Evolutionary conservation across 768 basidiomycete species (phyloP).

Genomic region (Coprinellus aureogranulatus): DNA sequence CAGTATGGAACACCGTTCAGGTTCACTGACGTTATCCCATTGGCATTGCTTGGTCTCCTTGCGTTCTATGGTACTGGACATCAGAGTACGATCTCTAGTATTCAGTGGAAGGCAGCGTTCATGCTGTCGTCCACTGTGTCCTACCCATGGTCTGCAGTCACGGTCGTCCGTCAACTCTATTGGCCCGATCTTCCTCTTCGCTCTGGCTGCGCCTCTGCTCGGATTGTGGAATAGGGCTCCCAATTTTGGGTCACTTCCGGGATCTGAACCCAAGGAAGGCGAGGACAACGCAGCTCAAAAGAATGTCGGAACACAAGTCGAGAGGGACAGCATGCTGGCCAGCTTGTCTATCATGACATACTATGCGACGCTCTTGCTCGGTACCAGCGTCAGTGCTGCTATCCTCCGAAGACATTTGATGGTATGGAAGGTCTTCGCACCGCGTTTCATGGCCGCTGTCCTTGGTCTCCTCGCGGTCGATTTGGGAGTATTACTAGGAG

Average conservation of each 20-base stretch:
- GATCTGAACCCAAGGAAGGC: neutral
- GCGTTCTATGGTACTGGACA: constrained; percentile 90
- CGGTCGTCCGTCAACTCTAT: constrained; percentile 77
- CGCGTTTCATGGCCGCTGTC: constrained; percentile 83
- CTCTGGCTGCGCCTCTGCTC: constrained; percentile 64
- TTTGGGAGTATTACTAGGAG: constrained; percentile 58
- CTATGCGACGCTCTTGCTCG: constrained; percentile 60
- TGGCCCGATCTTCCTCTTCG: constrained; percentile 68
- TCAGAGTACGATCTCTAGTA: constrained; percentile 80
- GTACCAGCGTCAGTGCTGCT: constrained; percentile 70
- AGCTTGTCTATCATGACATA: constrained; percentile 69
- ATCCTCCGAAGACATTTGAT: constrained; percentile 82
- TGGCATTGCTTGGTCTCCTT: constrained; percentile 75
- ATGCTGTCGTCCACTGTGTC: constrained; percentile 65
- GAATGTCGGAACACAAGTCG: constrained; percentile 30
- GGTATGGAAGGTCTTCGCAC: constrained; percentile 99
- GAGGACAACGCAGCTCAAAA: constrained; percentile 11
- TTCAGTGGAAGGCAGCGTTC: constrained; percentile 97
- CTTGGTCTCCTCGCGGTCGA: constrained; percentile 69
- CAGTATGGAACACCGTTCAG: constrained; percentile 28
- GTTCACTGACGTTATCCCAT: constrained; percentile 68
- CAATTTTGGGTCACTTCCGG: constrained; percentile 18
- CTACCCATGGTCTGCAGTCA: constrained; percentile 72
- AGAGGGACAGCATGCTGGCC: constrained; percentile 47
- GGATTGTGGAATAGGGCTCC: constrained; percentile 86